These are phyloP conservation scores for Nitzschia sp. DNA, from an alignment of 108 stramenopile genomes.

Conservation along the genomic window DNA sequence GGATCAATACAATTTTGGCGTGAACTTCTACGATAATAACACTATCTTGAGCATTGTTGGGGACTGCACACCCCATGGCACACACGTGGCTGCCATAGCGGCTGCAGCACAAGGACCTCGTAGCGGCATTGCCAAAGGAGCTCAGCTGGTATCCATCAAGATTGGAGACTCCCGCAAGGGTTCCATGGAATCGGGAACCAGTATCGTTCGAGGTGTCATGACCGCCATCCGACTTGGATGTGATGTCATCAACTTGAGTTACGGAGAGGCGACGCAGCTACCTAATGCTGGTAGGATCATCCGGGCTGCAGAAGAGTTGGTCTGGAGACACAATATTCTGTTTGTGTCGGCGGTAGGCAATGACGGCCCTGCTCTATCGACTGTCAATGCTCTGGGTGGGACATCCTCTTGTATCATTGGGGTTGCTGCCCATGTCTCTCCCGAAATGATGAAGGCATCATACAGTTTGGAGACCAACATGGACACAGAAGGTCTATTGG, in stretches of 20 bases:
- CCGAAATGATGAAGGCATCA: constrained; percentile 62
- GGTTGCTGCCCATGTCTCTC: constrained; percentile 84
- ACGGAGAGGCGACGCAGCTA: constrained; percentile 74
- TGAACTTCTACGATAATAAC: constrained; percentile 82
- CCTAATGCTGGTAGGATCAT: constrained; percentile 61
- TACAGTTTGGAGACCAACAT: constrained; percentile 42
- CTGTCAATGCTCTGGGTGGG: constrained; percentile 85
- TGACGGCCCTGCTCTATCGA: constrained; percentile 87
- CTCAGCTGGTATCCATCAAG: constrained; percentile 80
- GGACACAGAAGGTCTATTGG: constrained; percentile 22
- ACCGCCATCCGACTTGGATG: constrained; percentile 68
- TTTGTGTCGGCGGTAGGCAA: constrained; percentile 82
- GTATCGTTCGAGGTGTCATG: constrained; percentile 74
- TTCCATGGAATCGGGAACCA: constrained; percentile 87
- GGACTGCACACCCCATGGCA: constrained; percentile 88
- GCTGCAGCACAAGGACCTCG: constrained; percentile 47
- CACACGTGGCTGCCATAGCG: constrained; percentile 90
- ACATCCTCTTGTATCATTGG: constrained; percentile 55
- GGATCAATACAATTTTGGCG: constrained; percentile 60
- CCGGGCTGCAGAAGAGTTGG: constrained; percentile 64
- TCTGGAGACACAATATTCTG: constrained; percentile 73
- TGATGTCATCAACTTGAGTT: constrained; percentile 87
- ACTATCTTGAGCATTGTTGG: constrained; percentile 67
- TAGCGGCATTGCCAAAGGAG: constrained; percentile 91
- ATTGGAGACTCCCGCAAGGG: constrained; percentile 89